Conservation (phyloP, 139 green algal genomes). For the Edaphochlamys debaryana region DNA sequence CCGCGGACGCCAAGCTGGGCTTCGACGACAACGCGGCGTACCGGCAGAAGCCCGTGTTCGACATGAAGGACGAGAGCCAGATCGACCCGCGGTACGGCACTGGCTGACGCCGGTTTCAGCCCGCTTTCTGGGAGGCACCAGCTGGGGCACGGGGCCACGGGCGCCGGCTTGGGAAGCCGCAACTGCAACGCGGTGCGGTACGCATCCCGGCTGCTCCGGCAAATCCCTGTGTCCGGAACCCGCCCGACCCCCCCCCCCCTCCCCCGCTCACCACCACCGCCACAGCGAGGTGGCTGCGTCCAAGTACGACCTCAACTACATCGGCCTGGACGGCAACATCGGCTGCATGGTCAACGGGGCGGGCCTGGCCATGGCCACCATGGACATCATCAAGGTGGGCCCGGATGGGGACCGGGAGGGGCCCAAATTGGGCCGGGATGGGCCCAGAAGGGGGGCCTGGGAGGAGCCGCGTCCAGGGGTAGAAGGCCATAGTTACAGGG, state of each 20-base stretch:
- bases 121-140: too few relatives aligned
- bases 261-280: neutral
- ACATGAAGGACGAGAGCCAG: constrained; percentile 86
- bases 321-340: constrained; percentile 96
- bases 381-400: constrained; percentile 99
- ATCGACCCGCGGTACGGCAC: constrained; percentile 79
- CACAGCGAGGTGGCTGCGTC: constrained; percentile 86
- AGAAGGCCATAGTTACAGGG: too few relatives aligned
- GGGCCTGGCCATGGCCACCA: constrained; percentile 98
- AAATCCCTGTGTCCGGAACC: too few relatives aligned
- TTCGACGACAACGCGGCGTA: constrained; percentile 99
- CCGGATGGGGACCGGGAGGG: too few relatives aligned
- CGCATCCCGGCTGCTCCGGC: too few relatives aligned
- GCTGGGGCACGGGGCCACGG: too few relatives aligned
- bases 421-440: too few relatives aligned
- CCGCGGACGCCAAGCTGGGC: constrained; percentile 97
- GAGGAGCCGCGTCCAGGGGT: too few relatives aligned
- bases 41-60: constrained; percentile 96
- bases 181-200: too few relatives aligned
- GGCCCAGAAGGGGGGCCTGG: too few relatives aligned
- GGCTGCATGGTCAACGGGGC: constrained; percentile 98
- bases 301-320: constrained; percentile 99
- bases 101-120: too few relatives aligned
- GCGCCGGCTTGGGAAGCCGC: too few relatives aligned
- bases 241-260: neutral